These are phyloP conservation scores for Cryptosporidium andersoni DNA, from an alignment of 169 alveolate species.

Conservation along the genomic window DNA sequence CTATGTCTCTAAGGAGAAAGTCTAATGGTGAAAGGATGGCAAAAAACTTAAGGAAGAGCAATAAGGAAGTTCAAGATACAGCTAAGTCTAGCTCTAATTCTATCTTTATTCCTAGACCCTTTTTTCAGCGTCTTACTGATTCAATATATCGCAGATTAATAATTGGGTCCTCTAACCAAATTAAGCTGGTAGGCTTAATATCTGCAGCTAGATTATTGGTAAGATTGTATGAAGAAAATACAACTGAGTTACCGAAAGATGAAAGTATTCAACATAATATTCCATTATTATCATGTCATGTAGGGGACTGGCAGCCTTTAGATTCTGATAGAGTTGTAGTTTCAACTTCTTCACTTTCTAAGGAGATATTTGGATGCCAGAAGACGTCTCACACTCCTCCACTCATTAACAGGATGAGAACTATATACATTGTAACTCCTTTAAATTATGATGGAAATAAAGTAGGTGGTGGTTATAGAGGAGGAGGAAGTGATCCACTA, in stretches of 20 bases:
- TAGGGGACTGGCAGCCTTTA: constrained; percentile 67
- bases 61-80: neutral
- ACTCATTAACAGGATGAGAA: constrained; percentile 34
- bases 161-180: constrained; percentile 53
- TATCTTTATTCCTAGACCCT: constrained; percentile 27
- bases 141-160: constrained; percentile 36
- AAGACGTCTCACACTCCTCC: constrained; percentile 41
- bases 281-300: constrained; percentile 42
- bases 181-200: constrained; percentile 56
- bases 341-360: constrained; percentile 8
- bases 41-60: constrained; percentile 4
- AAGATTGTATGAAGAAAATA: constrained; percentile 17
- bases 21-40: neutral
- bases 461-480: constrained; percentile 70
- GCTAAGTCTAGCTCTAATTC: neutral
- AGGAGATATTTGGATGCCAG: constrained; percentile 6
- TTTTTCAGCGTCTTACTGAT: constrained; percentile 40
- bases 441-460: constrained; percentile 60
- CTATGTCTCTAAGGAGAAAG: constrained; percentile 16
- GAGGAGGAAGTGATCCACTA: constrained; percentile 57
- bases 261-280: constrained; percentile 22
- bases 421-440: constrained; percentile 51
- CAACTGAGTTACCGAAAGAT: constrained; percentile 37
- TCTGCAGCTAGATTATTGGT: constrained; percentile 60
- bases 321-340: constrained; percentile 34